Base-by-base conservation (phyloP, 139 green algal genomes). In the Micromonas pusilla region DNA sequence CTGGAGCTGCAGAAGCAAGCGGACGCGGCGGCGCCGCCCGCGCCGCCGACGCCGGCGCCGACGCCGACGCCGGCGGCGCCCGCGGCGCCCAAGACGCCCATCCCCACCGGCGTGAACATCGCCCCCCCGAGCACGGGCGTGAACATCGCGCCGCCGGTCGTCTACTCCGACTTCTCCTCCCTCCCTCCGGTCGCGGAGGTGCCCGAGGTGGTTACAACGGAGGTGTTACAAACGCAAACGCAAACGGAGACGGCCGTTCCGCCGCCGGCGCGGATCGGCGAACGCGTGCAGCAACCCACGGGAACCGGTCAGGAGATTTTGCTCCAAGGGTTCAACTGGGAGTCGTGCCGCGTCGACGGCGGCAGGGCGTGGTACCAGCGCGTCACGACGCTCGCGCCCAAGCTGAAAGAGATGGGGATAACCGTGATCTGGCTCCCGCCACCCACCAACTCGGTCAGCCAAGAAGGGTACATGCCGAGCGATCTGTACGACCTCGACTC, bases 341-440 rank as follows among this genome's bases (percentile, higher is more conserved):
- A 86, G 52, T 75, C 68, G 1, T 63, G 16, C 1, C 52, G 33
- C n/a, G 26, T 70, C 63, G 31, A 70, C 28, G 63, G 63, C 31
- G 25, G 30, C n/a, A 1, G 25, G 25, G n/a, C 68, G 37, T 75
- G 68, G 68, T 75, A 75, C 38, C 23, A 0, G 4, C 26, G 33
- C 25, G 26, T 75, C 20, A 26, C 52, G 5, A 36, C 3, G 25
- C 77, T 87, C 70, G 82, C 85, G 1, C 67, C 73, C 16, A 87
- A 92, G 21, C 89, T 97, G 25, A 85, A 89, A 4, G 86, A 88
- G n/a, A 77, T 83, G 36, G 95, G 95, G 62, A 93, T 98, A 85
- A 97, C 92, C 13, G 74, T 83, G 26, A 72, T 99, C 0, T 98
- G 95, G 95, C 81, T 99, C 70, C 95, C 95, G 28, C 95, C 95